Evolutionary conservation across 495 filamentous ascomycete species (phyloP).

Genomic region (Recurvomyces mirabilis): DNA sequence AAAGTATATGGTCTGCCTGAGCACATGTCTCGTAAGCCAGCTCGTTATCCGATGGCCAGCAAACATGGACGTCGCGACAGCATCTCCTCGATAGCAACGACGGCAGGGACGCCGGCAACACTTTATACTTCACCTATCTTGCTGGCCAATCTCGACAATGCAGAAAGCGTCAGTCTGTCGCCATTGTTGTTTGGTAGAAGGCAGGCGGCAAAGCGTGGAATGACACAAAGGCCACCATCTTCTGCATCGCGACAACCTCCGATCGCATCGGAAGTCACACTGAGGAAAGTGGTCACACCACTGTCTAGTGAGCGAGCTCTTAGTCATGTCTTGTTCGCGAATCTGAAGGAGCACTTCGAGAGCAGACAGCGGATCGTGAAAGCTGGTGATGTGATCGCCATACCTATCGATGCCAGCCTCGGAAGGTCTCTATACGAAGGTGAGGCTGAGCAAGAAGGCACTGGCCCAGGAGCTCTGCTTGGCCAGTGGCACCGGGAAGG

Average conservation of each 20-base stretch:
- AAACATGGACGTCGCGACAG: constrained; percentile 39
- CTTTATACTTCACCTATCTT: constrained; percentile 71
- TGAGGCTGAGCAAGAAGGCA: constrained; percentile 29
- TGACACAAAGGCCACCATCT: constrained; percentile 36
- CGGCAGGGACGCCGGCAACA: constrained; percentile 41
- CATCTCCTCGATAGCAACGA: constrained; percentile 35
- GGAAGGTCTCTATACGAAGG: constrained; percentile 62
- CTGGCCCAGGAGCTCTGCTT: constrained; percentile 23
- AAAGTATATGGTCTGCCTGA: constrained; percentile 83
- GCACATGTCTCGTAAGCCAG: constrained; percentile 34
- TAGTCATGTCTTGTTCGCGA: constrained; percentile 71
- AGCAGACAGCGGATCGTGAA: constrained; percentile 64
- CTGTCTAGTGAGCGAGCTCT: constrained; percentile 72
- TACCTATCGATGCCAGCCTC: constrained; percentile 72
- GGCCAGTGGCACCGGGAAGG: constrained; percentile 10
- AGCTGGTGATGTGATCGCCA: constrained; percentile 73
- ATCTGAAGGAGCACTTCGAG: constrained; percentile 78
- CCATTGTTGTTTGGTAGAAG: constrained; percentile 19
- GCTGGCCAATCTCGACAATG: constrained; percentile 67
- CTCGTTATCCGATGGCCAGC: constrained; percentile 42
- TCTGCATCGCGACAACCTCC: constrained; percentile 62
- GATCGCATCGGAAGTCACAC: constrained; percentile 76
- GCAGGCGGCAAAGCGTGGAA: constrained; percentile 5
- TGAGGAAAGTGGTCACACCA: constrained; percentile 84
- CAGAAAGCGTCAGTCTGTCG: constrained; percentile 49